Conservation (phyloP, 208 protist species). For the Trypanosoma avium region DNA sequence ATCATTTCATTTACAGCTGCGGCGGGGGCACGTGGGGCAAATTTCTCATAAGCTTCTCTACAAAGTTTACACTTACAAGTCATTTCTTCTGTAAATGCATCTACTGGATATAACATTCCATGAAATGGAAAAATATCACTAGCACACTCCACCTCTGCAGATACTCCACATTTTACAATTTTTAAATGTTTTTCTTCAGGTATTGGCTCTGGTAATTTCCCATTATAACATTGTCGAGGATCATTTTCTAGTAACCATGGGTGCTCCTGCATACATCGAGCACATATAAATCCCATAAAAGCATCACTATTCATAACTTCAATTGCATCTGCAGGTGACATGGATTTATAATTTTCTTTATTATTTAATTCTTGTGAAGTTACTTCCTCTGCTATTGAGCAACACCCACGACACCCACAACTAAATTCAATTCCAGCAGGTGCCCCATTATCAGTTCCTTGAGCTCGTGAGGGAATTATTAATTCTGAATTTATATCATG, state of each 20-base stretch:
- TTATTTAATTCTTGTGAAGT: conserved; percentile 45
- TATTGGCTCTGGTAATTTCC: conserved; percentile 44
- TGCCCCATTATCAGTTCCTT: conserved; percentile 51
- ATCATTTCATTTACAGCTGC: conserved; percentile 64
- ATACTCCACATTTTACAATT: conserved; percentile 48
- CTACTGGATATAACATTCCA: conserved; percentile 70
- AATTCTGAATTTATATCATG: conserved; percentile 47
- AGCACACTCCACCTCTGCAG: neutral
- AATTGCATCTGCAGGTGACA: conserved; percentile 38
- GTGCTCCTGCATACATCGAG: conserved; percentile 79
- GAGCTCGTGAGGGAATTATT: conserved; percentile 35
- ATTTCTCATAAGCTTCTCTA: conserved; percentile 54
- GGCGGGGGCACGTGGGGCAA: conserved; percentile 58
- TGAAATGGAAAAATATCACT: conserved; percentile 57
- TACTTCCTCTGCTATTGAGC: conserved; percentile 54
- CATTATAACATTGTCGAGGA: conserved; percentile 57
- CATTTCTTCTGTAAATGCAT: conserved; percentile 57
- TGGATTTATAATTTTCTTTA: conserved; percentile 27
- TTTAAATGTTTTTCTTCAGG: conserved; percentile 18
- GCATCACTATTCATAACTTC: conserved; percentile 79
- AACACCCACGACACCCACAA: conserved; percentile 75
- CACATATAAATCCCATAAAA: conserved; percentile 79
- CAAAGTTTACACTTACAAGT: conserved; percentile 69
- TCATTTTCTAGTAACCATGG: conserved; percentile 71
- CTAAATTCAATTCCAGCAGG: conserved; percentile 53